phyloP scores from a whole-genome alignment of 768 basidiomycete genomes.

The Leccinum boreale region DNA sequence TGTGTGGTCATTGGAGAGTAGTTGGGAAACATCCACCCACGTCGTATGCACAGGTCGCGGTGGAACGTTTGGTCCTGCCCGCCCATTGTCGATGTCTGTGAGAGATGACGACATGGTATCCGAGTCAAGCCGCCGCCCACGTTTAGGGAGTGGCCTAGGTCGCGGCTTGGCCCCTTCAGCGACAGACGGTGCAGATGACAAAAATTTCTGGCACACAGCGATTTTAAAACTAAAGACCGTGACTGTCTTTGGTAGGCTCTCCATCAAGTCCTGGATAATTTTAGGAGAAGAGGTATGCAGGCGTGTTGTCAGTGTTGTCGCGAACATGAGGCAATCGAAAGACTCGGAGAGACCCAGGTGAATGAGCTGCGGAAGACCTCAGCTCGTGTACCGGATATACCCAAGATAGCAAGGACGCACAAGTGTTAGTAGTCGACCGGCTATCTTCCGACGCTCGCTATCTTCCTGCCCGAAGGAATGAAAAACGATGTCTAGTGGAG shows the following conservation, averaged over 20 bases:
- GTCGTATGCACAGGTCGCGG: slow-evolving; percentile 25
- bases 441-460: slow-evolving; percentile 29
- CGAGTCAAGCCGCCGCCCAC: slow-evolving; percentile 14
- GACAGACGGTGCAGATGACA: slow-evolving; percentile 25
- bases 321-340: slow-evolving; percentile 37
- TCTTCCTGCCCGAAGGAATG: slow-evolving; percentile 34
- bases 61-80: slow-evolving; percentile 19
- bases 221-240: slow-evolving; percentile 41
- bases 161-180: slow-evolving; percentile 21
- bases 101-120: slow-evolving; percentile 1
- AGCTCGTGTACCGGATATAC: neutral
- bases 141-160: slow-evolving; percentile 34
- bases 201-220: slow-evolving; percentile 39
- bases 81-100: slow-evolving; percentile 9
- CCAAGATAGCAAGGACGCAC: slow-evolving; percentile 17
- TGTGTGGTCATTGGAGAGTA: slow-evolving; percentile 15
- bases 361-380: slow-evolving; percentile 33
- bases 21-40: slow-evolving; percentile 28
- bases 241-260: slow-evolving; percentile 34
- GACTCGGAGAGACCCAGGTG: slow-evolving; percentile 37
- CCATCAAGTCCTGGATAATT: slow-evolving; percentile 35
- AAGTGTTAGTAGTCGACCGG: slow-evolving; percentile 33
- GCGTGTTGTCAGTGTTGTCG: slow-evolving; percentile 35
- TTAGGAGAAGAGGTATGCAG: slow-evolving; percentile 30
- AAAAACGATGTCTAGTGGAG: slow-evolving; percentile 47